Evolutionary conservation across 306 rosid species (phyloP).

Genomic region (Pterocarpus santalinus): DNA sequence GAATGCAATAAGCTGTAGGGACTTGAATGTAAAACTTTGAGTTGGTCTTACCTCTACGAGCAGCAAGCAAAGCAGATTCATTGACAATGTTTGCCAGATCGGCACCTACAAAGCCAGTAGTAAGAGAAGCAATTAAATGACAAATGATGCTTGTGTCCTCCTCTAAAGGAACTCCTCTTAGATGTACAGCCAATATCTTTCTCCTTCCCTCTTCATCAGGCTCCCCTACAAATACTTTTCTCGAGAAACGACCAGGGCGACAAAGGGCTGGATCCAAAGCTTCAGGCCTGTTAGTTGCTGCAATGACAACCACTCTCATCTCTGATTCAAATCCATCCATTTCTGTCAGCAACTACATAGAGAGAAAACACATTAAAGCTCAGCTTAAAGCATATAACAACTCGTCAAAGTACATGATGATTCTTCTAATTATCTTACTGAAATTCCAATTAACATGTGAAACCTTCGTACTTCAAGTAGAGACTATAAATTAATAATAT

Average conservation of each 20-base stretch:
- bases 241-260: slow-evolving; percentile 97
- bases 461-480: background rate
- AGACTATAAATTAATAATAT: slow-evolving; percentile 25
- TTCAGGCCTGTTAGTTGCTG: slow-evolving; percentile 95
- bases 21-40: slow-evolving; percentile 30
- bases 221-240: slow-evolving; percentile 91
- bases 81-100: slow-evolving; percentile 93
- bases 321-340: slow-evolving; percentile 99
- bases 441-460: slow-evolving; percentile 23
- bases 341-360: slow-evolving; percentile 86
- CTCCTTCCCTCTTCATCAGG: slow-evolving; percentile 96
- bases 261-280: slow-evolving; percentile 97
- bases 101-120: slow-evolving; percentile 93
- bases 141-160: slow-evolving; percentile 76
- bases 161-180: slow-evolving; percentile 88
- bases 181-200: slow-evolving; percentile 91
- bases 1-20: slow-evolving; percentile 1
- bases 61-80: slow-evolving; percentile 94
- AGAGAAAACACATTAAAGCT: slow-evolving; percentile 32
- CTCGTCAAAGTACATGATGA: background rate
- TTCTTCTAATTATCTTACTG: background rate
- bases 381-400: background rate
- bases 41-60: slow-evolving; percentile 81
- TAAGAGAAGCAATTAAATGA: slow-evolving; percentile 82
- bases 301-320: slow-evolving; percentile 87